phyloP scores from a whole-genome alignment of 1,284 basidiomycete species.

The Papiliotrema nemorosa region DNA sequence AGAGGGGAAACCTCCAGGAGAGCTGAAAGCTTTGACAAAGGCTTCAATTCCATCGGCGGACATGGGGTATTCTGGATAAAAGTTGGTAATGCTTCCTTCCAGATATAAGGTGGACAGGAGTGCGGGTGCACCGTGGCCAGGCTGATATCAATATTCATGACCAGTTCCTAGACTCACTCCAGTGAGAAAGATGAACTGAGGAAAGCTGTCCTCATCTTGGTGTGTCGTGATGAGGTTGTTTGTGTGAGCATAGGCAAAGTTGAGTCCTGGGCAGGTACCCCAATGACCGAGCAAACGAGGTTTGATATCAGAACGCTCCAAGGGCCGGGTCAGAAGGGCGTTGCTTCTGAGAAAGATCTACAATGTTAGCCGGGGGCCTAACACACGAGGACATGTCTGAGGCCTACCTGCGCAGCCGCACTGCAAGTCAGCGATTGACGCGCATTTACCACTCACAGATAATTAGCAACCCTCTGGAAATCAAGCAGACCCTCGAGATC shows the following conservation, averaged over 20 bases:
- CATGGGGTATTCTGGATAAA: slow-evolving; percentile 68
- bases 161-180: slow-evolving; percentile 28
- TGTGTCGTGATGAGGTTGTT: slow-evolving; percentile 61
- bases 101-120: slow-evolving; percentile 76
- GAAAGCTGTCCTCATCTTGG: slow-evolving; percentile 54
- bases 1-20: slow-evolving; percentile 53
- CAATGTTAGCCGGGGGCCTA: slow-evolving; percentile 22
- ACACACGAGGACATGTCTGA: background rate
- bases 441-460: slow-evolving; percentile 35
- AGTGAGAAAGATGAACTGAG: slow-evolving; percentile 60
- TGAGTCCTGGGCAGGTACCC: slow-evolving; percentile 59
- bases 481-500: slow-evolving; percentile 49
- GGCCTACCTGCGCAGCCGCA: slow-evolving; percentile 13
- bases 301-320: slow-evolving; percentile 65
- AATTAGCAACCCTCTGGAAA: slow-evolving; percentile 49
- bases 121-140: slow-evolving; percentile 75
- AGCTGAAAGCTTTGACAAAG: slow-evolving; percentile 50
- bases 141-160: slow-evolving; percentile 49
- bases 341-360: slow-evolving; percentile 74
- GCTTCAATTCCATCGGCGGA: slow-evolving; percentile 61
- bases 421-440: background rate
- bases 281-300: slow-evolving; percentile 61
- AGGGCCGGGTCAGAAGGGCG: slow-evolving; percentile 60
- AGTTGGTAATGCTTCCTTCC: slow-evolving; percentile 69
- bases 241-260: slow-evolving; percentile 73